These are phyloP conservation scores for Clavispora asparagi DNA, from an alignment of 805 yeast genomes.

Conservation along the genomic window DNA sequence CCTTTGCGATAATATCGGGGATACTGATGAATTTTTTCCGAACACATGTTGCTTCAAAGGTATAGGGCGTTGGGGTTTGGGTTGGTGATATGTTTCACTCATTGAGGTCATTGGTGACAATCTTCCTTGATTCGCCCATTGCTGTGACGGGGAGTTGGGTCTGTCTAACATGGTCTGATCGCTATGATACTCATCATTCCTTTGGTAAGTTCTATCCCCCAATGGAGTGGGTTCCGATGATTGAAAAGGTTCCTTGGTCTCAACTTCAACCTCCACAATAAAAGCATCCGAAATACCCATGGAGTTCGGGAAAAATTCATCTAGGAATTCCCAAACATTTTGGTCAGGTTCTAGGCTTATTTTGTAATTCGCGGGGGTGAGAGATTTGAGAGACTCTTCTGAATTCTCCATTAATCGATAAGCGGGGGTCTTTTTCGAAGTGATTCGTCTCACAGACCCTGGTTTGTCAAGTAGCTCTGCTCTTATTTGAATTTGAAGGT, in stretches of 20 bases:
- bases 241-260: constrained; percentile 8
- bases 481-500: constrained; percentile 31
- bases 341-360: constrained; percentile 53
- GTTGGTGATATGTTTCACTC: constrained; percentile 21
- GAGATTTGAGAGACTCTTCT: background rate
- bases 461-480: background rate
- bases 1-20: constrained; percentile 4
- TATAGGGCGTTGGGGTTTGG: constrained; percentile 28
- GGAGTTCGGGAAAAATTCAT: constrained; percentile 58
- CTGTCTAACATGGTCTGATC: background rate
- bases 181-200: background rate
- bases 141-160: background rate
- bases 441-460: background rate
- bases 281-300: constrained; percentile 65
- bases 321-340: constrained; percentile 52
- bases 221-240: background rate
- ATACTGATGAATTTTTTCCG: constrained; percentile 7
- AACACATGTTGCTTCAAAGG: background rate
- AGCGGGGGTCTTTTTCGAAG: background rate
- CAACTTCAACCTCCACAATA: constrained; percentile 38
- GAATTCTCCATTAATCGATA: background rate
- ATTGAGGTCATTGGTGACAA: constrained; percentile 1
- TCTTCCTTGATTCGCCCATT: background rate
- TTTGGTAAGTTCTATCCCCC: background rate
- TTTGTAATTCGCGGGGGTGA: background rate